phyloP scores from a whole-genome alignment of 129 eudicot genomes.

The Calendula officinalis region DNA sequence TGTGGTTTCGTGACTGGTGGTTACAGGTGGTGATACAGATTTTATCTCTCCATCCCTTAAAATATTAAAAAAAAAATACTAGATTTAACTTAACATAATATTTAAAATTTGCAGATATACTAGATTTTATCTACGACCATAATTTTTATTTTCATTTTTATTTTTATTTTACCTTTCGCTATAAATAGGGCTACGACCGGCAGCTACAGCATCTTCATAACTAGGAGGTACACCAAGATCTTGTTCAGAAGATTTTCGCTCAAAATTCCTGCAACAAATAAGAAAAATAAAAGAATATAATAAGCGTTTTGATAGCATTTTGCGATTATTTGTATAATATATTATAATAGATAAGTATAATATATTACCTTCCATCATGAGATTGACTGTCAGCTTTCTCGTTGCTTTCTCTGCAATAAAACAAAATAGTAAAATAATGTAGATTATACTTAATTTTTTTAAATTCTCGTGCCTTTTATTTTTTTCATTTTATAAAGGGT shows the following conservation, averaged over 20 bases:
- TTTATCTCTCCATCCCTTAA: conserved; percentile 70
- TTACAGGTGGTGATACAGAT: conserved; percentile 53
- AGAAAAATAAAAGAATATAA: neutral
- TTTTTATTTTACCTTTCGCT: conserved; percentile 68
- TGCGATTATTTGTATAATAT: neutral
- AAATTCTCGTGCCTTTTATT: no score
- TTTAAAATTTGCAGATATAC: neutral
- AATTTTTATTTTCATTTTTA: no score
- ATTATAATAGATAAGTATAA: no score
- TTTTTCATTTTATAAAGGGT: no score
- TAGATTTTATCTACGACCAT: no score
- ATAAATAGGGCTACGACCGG: conserved; percentile 33
- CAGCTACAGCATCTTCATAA: conserved; percentile 80
- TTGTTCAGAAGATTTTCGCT: conserved; percentile 66
- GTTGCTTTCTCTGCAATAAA: conserved; percentile 65
- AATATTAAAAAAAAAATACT: conserved; percentile 4
- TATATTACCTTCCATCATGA: conserved; percentile 79
- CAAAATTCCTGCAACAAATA: conserved; percentile 41
- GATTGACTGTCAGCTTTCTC: conserved; percentile 68
- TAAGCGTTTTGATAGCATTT: neutral
- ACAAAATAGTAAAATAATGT: conserved; percentile 8
- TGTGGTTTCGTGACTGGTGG: conserved; percentile 37
- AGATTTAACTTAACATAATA: conserved; percentile 4
- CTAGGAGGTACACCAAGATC: conserved; percentile 72
- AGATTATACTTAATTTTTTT: no score